Evolutionary conservation across 352 stramenopile genomes (phyloP), one percentile per base, ranked within the genome.

Genomic region (Globisporangium cederbergense): DNA sequence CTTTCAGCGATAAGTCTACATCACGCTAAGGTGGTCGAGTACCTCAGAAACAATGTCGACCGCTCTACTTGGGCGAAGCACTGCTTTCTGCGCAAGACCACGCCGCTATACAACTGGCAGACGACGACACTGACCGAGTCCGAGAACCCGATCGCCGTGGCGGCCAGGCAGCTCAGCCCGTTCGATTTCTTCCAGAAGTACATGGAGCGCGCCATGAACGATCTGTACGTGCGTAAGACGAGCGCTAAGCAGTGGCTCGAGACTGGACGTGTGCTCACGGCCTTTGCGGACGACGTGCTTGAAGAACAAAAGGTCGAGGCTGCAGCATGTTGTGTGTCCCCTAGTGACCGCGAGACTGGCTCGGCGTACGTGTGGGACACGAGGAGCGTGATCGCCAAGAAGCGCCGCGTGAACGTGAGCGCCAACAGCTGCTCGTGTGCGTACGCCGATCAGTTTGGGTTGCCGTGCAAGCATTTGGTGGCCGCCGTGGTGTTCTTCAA

Each of bases 171-270:
- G 22, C 43, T 71, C 25, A 59, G 67, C 1, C 71, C 75, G 3
- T 78, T 82, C 34, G 70, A 78, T 28, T 79, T 82, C 16, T 82
- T 80, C 43, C 73, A 78, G 40, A 51, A 60, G 4, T 83, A 79
- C 47, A 79, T 83, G 71, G 73, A 83, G 66, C 73, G 73, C 49
- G 70, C 63, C 25, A 81, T 81, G 75, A 60, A 67, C 4, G 58
- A 64, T 5, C 50, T 78, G 8, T 81, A 81, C 50, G 63, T 71
- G 20, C 62, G 75, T 16, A 81, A 81, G 51, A 49, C 70, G 10
- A 49, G 65, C 8, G 69, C 43, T 8, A 75, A 81, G 46, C 46
- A 67, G 25, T 77, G 64, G 66, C 2, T 75, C 9, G 55, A 69
- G 49, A 9, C 49, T 6, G 55, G 64, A 10, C 69, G 65, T 14